Evolutionary conservation across 768 basidiomycete genomes (phyloP).

Genomic region (Kwoniella botswanensis): DNA sequence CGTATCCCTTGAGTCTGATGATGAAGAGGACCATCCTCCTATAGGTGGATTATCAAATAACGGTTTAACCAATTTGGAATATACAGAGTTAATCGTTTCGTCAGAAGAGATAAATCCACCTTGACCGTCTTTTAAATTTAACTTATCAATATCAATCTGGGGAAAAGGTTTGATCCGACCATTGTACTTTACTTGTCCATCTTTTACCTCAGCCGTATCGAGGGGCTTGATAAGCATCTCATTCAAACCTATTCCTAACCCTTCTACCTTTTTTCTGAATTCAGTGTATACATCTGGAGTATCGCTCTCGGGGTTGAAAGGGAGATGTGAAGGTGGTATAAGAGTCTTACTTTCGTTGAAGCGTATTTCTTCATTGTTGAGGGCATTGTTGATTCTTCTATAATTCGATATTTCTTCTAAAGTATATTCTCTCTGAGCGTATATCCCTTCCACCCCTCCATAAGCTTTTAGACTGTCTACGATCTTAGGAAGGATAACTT

Average conservation of each 20-base stretch:
- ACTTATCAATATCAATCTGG: slow-evolving; percentile 13
- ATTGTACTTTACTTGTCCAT: slow-evolving; percentile 25
- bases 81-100: slow-evolving; percentile 31
- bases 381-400: slow-evolving; percentile 30
- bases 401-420: slow-evolving; percentile 26
- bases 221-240: slow-evolving; percentile 57
- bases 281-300: slow-evolving; percentile 61
- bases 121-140: slow-evolving; percentile 9
- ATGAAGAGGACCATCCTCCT: slow-evolving; percentile 41
- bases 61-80: slow-evolving; percentile 42
- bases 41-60: slow-evolving; percentile 48
- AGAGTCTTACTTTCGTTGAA: slow-evolving; percentile 54
- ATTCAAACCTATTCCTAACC: slow-evolving; percentile 46
- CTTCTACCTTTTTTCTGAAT: slow-evolving; percentile 61
- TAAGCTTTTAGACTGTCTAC: slow-evolving; percentile 50
- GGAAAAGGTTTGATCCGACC: slow-evolving; percentile 54
- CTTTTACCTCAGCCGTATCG: slow-evolving; percentile 23
- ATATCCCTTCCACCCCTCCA: slow-evolving; percentile 54
- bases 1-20: not conserved
- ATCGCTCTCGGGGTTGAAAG: slow-evolving; percentile 44
- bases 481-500: slow-evolving; percentile 54
- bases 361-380: slow-evolving; percentile 40
- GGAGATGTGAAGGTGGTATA: slow-evolving; percentile 54
- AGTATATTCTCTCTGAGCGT: slow-evolving; percentile 57
- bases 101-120: slow-evolving; percentile 32